Conservation (phyloP, 1,139 yeast species). For the Diutina siamensis region DNA sequence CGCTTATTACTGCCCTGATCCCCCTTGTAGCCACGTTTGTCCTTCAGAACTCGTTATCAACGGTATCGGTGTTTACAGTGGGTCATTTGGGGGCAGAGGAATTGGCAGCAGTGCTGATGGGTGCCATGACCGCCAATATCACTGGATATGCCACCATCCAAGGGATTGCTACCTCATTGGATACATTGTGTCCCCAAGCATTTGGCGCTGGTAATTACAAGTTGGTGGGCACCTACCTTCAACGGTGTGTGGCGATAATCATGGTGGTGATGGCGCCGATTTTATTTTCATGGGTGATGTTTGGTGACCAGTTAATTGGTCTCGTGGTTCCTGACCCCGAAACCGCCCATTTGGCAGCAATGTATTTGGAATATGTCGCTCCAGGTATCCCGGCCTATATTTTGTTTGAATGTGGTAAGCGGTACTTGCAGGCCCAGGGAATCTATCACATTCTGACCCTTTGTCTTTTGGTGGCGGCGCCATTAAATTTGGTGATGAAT, state of each 20-base stretch:
- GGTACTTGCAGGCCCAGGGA: slow-evolving; percentile 44
- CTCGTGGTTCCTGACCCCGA: slow-evolving; percentile 32
- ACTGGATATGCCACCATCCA: slow-evolving; percentile 49
- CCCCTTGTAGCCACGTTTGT: slow-evolving; percentile 45
- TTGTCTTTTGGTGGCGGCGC: slow-evolving; percentile 40
- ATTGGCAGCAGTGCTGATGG: slow-evolving; percentile 49
- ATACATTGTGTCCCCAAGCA: slow-evolving; percentile 68
- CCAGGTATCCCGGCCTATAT: slow-evolving; percentile 49
- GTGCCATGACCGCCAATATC: slow-evolving; percentile 52
- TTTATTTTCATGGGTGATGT: slow-evolving; percentile 38
- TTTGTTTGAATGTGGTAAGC: slow-evolving; percentile 41
- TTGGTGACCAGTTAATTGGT: slow-evolving; percentile 27
- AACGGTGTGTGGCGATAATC: slow-evolving; percentile 44
- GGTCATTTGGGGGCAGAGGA: slow-evolving; percentile 50
- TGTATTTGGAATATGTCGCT: slow-evolving; percentile 36
- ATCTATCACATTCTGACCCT: slow-evolving; percentile 42
- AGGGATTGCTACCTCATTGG: slow-evolving; percentile 48
- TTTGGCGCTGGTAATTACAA: slow-evolving; percentile 51
- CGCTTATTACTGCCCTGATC: slow-evolving; percentile 31
- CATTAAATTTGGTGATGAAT: slow-evolving; percentile 41
- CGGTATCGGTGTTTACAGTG: slow-evolving; percentile 46
- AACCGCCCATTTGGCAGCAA: slow-evolving; percentile 41
- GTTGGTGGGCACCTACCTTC: slow-evolving; percentile 42
- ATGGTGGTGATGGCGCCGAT: slow-evolving; percentile 37
- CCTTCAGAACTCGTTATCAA: slow-evolving; percentile 43